Conservation (phyloP, 768 basidiomycete species). For the Boletus rubescentipes region DNA sequence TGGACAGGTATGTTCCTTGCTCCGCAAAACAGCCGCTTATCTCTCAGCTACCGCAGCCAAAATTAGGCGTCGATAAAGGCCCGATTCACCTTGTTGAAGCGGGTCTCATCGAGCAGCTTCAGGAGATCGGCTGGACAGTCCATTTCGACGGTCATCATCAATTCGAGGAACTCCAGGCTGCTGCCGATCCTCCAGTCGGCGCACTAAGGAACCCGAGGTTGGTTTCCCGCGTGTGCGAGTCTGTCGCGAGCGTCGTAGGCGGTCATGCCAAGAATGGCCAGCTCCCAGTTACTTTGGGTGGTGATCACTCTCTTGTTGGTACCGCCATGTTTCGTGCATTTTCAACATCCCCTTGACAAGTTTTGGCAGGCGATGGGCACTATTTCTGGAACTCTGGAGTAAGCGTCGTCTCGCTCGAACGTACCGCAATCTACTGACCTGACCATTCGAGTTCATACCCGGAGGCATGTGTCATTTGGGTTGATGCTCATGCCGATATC, state of each 20-base stretch:
- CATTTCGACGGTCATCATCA: slow-evolving; percentile 88
- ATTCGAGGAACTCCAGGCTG: slow-evolving; percentile 70
- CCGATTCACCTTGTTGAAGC: slow-evolving; percentile 89
- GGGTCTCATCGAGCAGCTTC: slow-evolving; percentile 76
- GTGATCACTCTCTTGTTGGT: slow-evolving; percentile 90
- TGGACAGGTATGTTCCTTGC: slow-evolving; percentile 29
- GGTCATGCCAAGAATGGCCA: slow-evolving; percentile 74
- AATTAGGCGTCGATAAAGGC: slow-evolving; percentile 79
- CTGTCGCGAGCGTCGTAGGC: slow-evolving; percentile 76
- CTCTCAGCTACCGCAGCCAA: slow-evolving; percentile 47
- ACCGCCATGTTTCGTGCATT: neutral
- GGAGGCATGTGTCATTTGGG: slow-evolving; percentile 88
- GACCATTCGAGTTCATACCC: slow-evolving; percentile 55
- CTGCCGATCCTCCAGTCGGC: slow-evolving; percentile 67
- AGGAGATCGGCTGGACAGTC: slow-evolving; percentile 83
- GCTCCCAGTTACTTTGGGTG: slow-evolving; percentile 89
- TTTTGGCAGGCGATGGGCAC: slow-evolving; percentile 80
- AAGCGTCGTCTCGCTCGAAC: slow-evolving; percentile 21
- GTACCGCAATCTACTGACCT: slow-evolving; percentile 3
- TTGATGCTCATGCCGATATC: slow-evolving; percentile 97
- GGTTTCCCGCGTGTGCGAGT: slow-evolving; percentile 79
- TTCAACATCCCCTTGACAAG: slow-evolving; percentile 3
- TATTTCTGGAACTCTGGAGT: slow-evolving; percentile 85
- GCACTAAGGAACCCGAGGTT: slow-evolving; percentile 87
- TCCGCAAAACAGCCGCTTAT: slow-evolving; percentile 10